A percentile compares a stretch with the other conserved stretches of the same genome.
phyloP scores from a whole-genome alignment of 768 basidiomycete genomes.

The Pisolithus marmoratus region DNA sequence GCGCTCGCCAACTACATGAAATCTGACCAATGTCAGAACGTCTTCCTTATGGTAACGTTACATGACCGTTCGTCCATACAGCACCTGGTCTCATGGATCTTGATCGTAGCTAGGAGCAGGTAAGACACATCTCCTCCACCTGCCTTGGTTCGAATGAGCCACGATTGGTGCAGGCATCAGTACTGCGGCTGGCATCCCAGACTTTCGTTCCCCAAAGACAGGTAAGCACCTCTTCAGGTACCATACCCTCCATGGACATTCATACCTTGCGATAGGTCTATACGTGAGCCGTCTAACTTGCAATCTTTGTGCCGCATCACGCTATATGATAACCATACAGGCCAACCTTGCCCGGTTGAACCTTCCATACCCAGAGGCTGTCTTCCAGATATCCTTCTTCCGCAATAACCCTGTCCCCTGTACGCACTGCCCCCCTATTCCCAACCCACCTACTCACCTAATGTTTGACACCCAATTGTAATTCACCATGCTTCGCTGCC shows the following conservation, averaged over 20 bases:
- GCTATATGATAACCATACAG: slow-evolving; percentile 34
- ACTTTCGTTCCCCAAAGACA: slow-evolving; percentile 83
- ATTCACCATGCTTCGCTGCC: background rate
- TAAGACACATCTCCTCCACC: slow-evolving; percentile 23
- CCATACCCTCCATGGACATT: too few relatives aligned
- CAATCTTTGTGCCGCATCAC: slow-evolving; percentile 5
- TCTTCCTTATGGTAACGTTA: slow-evolving; percentile 63
- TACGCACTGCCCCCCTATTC: slow-evolving; percentile 19
- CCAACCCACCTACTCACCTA: background rate
- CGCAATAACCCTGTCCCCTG: slow-evolving; percentile 73
- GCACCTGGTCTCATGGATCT: background rate
- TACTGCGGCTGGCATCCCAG: slow-evolving; percentile 81
- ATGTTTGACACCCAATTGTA: too few relatives aligned
- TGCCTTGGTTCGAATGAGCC: background rate
- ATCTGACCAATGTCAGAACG: slow-evolving; percentile 58
- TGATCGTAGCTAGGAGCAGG: slow-evolving; percentile 59
- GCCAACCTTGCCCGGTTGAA: slow-evolving; percentile 72
- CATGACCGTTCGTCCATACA: background rate
- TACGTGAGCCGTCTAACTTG: background rate
- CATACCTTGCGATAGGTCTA: too few relatives aligned
- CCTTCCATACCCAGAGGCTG: slow-evolving; percentile 90
- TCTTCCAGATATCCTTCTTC: slow-evolving; percentile 91
- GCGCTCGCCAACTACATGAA: slow-evolving; percentile 63
- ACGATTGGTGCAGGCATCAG: slow-evolving; percentile 48
- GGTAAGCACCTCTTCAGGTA: slow-evolving; percentile 38